Evolutionary conservation across 2,329 filamentous ascomycete genomes (phyloP).

Genomic region (Colletotrichum endophyticum): DNA sequence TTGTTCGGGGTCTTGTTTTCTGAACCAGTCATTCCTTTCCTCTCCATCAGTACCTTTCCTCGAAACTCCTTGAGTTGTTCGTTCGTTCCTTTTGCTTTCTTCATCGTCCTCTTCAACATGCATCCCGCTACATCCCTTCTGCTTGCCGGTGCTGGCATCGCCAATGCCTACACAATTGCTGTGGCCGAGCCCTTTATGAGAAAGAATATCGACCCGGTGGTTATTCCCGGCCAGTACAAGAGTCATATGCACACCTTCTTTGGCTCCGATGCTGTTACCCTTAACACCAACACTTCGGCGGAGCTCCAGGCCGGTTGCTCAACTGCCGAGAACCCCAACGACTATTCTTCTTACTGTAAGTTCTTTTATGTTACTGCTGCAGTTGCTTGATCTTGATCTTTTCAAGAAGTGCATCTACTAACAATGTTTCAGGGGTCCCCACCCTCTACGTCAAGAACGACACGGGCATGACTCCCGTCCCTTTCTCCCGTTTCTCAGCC

Average conservation of each 20-base stretch:
- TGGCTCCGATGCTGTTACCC: constrained; percentile 36
- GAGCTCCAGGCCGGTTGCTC: constrained; percentile 48
- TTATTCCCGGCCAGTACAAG: constrained; percentile 33
- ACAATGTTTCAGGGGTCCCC: constrained; percentile 33
- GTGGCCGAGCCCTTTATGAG: constrained; percentile 29
- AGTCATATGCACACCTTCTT: constrained; percentile 40
- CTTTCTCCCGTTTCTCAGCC: constrained; percentile 43
- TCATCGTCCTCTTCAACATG: not conserved
- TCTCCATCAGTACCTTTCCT: not conserved
- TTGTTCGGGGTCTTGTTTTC: not conserved
- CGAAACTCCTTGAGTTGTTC: not conserved
- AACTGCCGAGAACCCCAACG: constrained; percentile 49
- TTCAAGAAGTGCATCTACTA: not conserved
- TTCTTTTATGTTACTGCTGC: rapidly evolving
- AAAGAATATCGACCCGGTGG: constrained; percentile 37
- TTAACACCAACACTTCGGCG: constrained; percentile 27
- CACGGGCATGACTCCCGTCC: constrained; percentile 35
- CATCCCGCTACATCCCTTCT: not conserved
- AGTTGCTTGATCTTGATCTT: not conserved
- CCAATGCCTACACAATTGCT: constrained; percentile 27
- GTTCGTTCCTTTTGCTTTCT: not conserved
- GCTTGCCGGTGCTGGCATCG: constrained; percentile 17
- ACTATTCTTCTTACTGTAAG: constrained; percentile 48
- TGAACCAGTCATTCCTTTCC: not conserved
- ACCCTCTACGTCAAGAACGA: constrained; percentile 41